Percentiles rank a stretch among this genome's conserved stretches.
phyloP scores from a whole-genome alignment of 371 early-diverging fungal species.

The Mortierella sp. region DNA sequence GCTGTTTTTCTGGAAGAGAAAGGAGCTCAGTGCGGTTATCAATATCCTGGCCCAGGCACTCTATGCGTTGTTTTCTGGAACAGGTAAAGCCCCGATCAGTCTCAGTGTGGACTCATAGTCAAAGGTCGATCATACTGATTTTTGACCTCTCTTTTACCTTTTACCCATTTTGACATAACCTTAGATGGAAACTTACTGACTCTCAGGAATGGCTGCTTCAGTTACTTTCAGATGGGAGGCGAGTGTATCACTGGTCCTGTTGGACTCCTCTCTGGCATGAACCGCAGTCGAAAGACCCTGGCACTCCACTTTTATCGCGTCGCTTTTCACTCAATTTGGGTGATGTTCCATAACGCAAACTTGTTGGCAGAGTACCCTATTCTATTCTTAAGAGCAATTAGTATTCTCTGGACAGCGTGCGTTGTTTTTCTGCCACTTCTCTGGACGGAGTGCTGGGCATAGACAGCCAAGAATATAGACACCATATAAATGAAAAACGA shows the following conservation, averaged over 20 bases:
- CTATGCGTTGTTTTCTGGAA: constrained; percentile 86
- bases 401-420: constrained; percentile 61
- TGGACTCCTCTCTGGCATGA: constrained; percentile 79
- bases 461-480: constrained; percentile 17
- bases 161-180: no score
- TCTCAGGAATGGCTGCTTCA: constrained; percentile 87
- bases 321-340: constrained; percentile 43
- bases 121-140: no score
- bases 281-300: constrained; percentile 12
- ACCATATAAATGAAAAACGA: no score
- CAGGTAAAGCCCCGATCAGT: no score
- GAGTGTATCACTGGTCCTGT: constrained; percentile 82
- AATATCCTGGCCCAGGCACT: constrained; percentile 92
- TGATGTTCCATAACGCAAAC: constrained; percentile 56
- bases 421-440: constrained; percentile 63
- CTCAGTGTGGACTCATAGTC: no score
- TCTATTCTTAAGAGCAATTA: constrained; percentile 49
- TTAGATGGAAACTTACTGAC: constrained; percentile 67
- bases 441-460: constrained; percentile 61
- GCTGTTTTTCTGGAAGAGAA: constrained; percentile 82
- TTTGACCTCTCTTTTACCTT: no score
- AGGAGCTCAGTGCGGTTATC: constrained; percentile 76
- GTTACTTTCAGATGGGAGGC: constrained; percentile 87
- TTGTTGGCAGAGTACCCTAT: constrained; percentile 38
- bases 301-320: constrained; percentile 41